Evolutionary conservation across 2,329 filamentous ascomycete genomes (phyloP).

Genomic region (Cladorrhinum sp.): DNA sequence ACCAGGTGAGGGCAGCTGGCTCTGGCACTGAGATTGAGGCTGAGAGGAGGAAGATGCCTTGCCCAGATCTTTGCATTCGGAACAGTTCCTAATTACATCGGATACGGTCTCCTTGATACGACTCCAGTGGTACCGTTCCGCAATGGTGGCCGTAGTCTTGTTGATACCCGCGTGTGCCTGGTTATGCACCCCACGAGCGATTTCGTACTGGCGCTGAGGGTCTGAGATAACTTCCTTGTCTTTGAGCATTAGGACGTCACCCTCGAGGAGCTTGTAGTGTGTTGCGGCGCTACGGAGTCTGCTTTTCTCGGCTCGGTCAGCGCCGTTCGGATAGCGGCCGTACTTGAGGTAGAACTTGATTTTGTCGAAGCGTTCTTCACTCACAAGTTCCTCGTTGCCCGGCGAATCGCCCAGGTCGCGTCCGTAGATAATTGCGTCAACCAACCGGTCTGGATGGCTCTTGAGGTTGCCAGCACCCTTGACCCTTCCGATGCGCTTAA

Average conservation of each 20-base stretch:
- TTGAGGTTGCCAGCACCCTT: constrained; percentile 68
- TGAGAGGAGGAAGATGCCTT: constrained; percentile 43
- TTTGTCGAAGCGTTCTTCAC: constrained; percentile 97
- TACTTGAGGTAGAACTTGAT: constrained; percentile 97
- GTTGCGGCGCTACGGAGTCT: constrained; percentile 89
- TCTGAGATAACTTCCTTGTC: constrained; percentile 96
- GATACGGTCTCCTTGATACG: constrained; percentile 97
- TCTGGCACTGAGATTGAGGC: constrained; percentile 8
- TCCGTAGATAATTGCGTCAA: constrained; percentile 78
- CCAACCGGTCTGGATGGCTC: constrained; percentile 64
- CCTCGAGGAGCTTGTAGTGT: constrained; percentile 81
- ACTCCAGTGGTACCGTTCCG: constrained; percentile 95
- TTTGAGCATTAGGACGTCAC: constrained; percentile 89
- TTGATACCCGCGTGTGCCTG: constrained; percentile 88
- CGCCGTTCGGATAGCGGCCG: constrained; percentile 86
- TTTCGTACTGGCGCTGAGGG: constrained; percentile 84
- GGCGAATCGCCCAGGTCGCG: constrained; percentile 51
- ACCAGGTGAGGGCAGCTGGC: constrained; percentile 16
- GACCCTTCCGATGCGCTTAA: constrained; percentile 86
- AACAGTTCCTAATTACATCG: constrained; percentile 88
- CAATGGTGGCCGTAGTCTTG: constrained; percentile 92
- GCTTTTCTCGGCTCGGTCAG: constrained; percentile 93
- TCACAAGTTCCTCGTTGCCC: constrained; percentile 76
- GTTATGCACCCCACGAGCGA: constrained; percentile 74
- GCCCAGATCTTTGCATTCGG: constrained; percentile 78